phyloP scores from a whole-genome alignment of 257 asterid species.

The Petunia axillaris region DNA sequence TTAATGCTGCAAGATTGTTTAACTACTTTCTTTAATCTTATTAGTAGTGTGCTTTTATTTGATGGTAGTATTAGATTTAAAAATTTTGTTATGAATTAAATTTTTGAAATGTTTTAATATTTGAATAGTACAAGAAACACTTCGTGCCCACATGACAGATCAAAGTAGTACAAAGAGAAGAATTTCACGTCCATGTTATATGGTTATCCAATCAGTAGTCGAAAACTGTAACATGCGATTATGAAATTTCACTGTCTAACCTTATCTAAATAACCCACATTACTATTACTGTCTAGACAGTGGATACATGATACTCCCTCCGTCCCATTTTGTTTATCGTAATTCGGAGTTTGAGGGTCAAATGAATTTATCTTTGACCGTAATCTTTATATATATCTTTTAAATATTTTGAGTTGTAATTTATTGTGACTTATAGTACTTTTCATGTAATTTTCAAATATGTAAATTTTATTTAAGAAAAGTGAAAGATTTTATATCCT shows the following conservation, averaged over 20 bases:
- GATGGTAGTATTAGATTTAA: neutral
- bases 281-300: neutral
- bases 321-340: no score
- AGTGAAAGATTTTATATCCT: no score
- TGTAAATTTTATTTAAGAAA: no score
- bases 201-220: slow-evolving; percentile 6
- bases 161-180: neutral
- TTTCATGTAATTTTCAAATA: no score
- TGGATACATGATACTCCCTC: neutral
- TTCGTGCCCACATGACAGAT: neutral
- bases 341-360: no score
- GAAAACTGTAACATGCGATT: neutral
- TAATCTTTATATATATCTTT: no score
- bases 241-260: neutral
- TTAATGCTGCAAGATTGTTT: no score
- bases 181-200: neutral
- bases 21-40: no score
- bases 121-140: neutral
- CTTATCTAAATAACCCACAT: neutral
- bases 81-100: neutral
- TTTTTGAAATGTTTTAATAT: neutral
- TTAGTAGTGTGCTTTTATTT: neutral
- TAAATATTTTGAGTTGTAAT: no score
- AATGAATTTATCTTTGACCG: no score
- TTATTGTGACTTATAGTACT: no score